phyloP scores from a whole-genome alignment of 495 filamentous ascomycete species.

The Pyrenopolyporus hunteri region DNA sequence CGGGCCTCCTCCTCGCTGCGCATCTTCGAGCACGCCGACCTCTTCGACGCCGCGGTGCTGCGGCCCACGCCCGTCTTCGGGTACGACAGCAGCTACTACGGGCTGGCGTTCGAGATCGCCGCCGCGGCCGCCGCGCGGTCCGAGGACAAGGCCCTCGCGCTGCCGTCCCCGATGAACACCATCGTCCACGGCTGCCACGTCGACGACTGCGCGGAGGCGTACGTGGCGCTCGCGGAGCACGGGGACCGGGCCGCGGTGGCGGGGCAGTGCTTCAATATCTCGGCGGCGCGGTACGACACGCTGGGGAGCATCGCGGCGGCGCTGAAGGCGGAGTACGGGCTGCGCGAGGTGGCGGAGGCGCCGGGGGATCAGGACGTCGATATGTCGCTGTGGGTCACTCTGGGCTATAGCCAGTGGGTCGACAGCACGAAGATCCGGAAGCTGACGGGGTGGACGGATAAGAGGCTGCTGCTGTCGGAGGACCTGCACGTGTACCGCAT shows the following conservation, averaged over 20 bases:
- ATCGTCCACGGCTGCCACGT: slow-evolving; percentile 51
- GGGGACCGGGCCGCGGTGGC: slow-evolving; percentile 31
- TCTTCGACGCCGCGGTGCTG: slow-evolving; percentile 48
- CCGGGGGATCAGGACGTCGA: not conserved
- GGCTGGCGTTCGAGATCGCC: slow-evolving; percentile 40
- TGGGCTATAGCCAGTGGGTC: slow-evolving; percentile 51
- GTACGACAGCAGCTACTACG: slow-evolving; percentile 48
- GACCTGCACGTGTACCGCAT: slow-evolving; percentile 45
- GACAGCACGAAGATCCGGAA: slow-evolving; percentile 48
- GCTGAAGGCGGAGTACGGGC: slow-evolving; percentile 45
- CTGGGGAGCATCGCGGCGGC: slow-evolving; percentile 42
- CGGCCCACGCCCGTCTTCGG: slow-evolving; percentile 50
- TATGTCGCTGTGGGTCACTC: slow-evolving; percentile 16
- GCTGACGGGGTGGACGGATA: slow-evolving; percentile 50
- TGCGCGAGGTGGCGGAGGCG: slow-evolving; percentile 32
- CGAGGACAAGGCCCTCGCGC: slow-evolving; percentile 24
- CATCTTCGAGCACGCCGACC: slow-evolving; percentile 38
- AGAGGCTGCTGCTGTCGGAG: slow-evolving; percentile 44
- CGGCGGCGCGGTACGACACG: slow-evolving; percentile 48
- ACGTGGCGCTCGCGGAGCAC: slow-evolving; percentile 46
- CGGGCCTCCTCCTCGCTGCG: slow-evolving; percentile 28
- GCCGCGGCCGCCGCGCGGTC: slow-evolving; percentile 17
- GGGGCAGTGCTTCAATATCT: slow-evolving; percentile 52
- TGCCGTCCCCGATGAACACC: slow-evolving; percentile 41
- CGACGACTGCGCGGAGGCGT: slow-evolving; percentile 54